phyloP scores from a whole-genome alignment of 805 yeast genomes.

The Candida alai region DNA sequence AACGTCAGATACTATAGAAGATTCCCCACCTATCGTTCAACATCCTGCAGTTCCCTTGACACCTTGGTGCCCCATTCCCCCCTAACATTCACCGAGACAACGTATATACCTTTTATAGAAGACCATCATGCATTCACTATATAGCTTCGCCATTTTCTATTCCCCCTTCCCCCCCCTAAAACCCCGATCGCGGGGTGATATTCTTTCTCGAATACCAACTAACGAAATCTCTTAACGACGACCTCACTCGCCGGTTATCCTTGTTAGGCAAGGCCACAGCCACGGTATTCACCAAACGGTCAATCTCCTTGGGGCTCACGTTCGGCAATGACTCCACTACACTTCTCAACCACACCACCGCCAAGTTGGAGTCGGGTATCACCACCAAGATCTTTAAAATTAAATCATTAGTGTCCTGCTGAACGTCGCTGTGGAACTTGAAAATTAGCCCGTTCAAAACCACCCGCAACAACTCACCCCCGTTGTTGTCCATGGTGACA shows the following conservation, averaged over 20 bases:
- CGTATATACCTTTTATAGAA: too few relatives aligned
- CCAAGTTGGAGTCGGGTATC: constrained; percentile 33
- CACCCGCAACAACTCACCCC: constrained; percentile 50
- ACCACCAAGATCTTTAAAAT: constrained; percentile 58
- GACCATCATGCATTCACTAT: too few relatives aligned
- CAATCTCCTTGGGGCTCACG: constrained; percentile 65
- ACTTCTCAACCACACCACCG: constrained; percentile 57
- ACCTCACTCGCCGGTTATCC: constrained; percentile 71
- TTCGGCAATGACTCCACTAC: constrained; percentile 58
- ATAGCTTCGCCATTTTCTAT: too few relatives aligned
- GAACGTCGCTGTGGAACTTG: constrained; percentile 65
- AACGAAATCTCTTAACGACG: constrained; percentile 70
- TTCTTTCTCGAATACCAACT: constrained; percentile 81
- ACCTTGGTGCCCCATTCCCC: too few relatives aligned
- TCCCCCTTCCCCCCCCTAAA: constrained; percentile 10
- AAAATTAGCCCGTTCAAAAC: constrained; percentile 66
- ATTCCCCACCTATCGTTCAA: too few relatives aligned
- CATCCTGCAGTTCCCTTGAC: too few relatives aligned
- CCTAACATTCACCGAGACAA: too few relatives aligned
- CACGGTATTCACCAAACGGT: constrained; percentile 55
- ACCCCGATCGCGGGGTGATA: constrained; percentile 37
- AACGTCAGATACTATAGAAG: too few relatives aligned
- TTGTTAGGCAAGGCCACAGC: constrained; percentile 59
- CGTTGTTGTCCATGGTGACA: constrained; percentile 43
- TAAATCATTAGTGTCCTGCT: constrained; percentile 72